Conservation (phyloP, 2,329 filamentous ascomycete species). For the Colletotrichum tanaceti region DNA sequence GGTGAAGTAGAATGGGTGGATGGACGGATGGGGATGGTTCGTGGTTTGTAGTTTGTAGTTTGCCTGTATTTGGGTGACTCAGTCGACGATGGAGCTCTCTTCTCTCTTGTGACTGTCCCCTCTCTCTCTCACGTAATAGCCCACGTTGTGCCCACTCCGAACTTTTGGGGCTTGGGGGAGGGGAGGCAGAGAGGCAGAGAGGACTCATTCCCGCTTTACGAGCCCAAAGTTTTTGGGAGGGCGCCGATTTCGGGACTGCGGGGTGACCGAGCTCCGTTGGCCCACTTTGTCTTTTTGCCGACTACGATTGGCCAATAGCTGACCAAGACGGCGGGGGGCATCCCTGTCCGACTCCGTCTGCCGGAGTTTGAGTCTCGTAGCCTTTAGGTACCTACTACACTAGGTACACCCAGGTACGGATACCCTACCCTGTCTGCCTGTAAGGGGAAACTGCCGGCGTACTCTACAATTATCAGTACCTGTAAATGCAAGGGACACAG, state of each 20-base stretch:
- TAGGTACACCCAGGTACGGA: no score
- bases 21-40: no score
- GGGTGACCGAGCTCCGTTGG: slow-evolving; percentile 15
- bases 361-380: slow-evolving; percentile 21
- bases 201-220: slow-evolving; percentile 26
- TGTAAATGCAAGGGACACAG: slow-evolving; percentile 1
- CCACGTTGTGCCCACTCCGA: neutral
- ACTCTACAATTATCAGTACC: no score
- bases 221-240: slow-evolving; percentile 24
- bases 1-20: neutral
- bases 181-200: no score
- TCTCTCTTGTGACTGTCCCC: neutral
- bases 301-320: slow-evolving; percentile 10
- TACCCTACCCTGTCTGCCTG: no score
- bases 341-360: slow-evolving; percentile 33
- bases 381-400: no score
- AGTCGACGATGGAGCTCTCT: slow-evolving; percentile 8
- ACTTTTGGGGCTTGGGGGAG: neutral
- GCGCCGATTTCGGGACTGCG: slow-evolving; percentile 39
- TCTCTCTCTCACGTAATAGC: slow-evolving; percentile 28
- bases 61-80: slow-evolving; percentile 4
- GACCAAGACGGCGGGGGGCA: slow-evolving; percentile 20
- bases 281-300: neutral
- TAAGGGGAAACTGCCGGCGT: no score
- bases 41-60: no score